Percentiles rank a stretch among this genome's conserved stretches.
These are phyloP conservation scores for Fusarium redolens DNA, from an alignment of 2,329 filamentous ascomycete genomes.

Conservation along the genomic window DNA sequence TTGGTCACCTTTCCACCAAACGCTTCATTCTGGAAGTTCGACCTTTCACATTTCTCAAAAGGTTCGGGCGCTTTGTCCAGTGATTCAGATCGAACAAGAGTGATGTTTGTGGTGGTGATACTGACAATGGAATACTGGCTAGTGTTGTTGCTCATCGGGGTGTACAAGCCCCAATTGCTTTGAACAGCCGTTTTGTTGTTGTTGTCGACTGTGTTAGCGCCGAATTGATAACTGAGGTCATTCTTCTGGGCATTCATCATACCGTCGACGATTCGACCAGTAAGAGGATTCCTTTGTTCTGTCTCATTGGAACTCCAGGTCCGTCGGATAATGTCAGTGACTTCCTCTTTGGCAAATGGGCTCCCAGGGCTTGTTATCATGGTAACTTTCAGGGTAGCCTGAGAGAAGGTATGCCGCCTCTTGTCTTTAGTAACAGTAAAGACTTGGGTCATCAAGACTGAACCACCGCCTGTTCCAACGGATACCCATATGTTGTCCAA, in stretches of 20 bases:
- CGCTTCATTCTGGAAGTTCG: conserved; percentile 29
- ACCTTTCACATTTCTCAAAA: not conserved
- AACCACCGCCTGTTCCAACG: conserved; percentile 21
- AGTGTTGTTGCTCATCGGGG: fast-evolving
- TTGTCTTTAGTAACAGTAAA: conserved; percentile 28
- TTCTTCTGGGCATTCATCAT: conserved; percentile 23
- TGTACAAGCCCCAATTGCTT: conserved; percentile 9
- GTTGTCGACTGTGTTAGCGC: not conserved
- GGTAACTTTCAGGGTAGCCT: conserved; percentile 8
- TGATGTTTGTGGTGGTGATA: conserved; percentile 30
- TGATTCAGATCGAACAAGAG: conserved; percentile 22
- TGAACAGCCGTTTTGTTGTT: conserved; percentile 11
- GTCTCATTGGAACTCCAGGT: conserved; percentile 21
- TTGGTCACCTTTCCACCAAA: conserved; percentile 22
- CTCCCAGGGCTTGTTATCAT: conserved; percentile 10
- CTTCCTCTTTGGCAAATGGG: not conserved
- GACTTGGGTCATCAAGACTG: conserved; percentile 25
- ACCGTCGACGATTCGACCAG: not conserved
- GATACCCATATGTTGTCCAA: conserved; percentile 34
- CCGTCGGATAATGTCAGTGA: conserved; percentile 11
- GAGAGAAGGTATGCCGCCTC: conserved; percentile 16
- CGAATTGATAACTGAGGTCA: conserved; percentile 16
- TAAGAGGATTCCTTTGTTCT: not conserved
- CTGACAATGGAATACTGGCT: not conserved
- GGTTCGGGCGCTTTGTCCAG: conserved; percentile 3